Conservation (phyloP, 2,329 filamentous ascomycete genomes). For the Neonectria hederae region DNA sequence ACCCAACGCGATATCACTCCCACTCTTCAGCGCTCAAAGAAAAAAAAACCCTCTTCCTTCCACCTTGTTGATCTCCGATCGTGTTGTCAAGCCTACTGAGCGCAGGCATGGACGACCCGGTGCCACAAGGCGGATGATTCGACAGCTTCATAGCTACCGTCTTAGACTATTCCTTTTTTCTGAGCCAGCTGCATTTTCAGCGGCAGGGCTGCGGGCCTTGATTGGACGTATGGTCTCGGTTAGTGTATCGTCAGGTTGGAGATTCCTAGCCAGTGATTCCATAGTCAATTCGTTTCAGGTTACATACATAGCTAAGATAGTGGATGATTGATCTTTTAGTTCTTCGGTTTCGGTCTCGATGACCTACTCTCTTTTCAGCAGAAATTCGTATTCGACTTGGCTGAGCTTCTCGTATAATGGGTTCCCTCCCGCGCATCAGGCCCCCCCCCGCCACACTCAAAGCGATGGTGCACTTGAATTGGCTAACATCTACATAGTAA, state of each 20-base stretch:
- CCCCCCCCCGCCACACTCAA: not conserved
- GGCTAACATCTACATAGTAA: not conserved
- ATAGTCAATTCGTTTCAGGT: not conserved
- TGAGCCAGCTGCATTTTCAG: conserved; percentile 8
- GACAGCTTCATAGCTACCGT: not conserved
- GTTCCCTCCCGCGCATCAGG: not conserved
- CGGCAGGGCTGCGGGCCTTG: conserved; percentile 4
- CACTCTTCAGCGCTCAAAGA: not conserved
- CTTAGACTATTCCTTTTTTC: conserved; percentile 4
- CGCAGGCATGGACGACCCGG: not conserved
- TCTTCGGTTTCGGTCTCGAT: not conserved
- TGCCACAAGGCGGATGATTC: conserved; percentile 3
- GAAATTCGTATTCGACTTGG: not conserved
- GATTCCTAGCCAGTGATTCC: too few species aligned
- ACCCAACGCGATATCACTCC: not conserved
- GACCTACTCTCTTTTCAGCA: not conserved
- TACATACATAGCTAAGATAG: not conserved
- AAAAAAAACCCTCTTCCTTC: not conserved
- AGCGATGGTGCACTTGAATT: not conserved
- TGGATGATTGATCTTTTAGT: not conserved
- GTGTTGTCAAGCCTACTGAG: not conserved
- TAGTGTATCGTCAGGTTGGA: not conserved
- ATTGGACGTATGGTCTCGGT: conserved; percentile 2
- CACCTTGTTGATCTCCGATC: not conserved
- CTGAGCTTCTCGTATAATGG: not conserved